Conservation (phyloP, 2,329 filamentous ascomycete species). For the Chrysoporthe austroafricana region DNA sequence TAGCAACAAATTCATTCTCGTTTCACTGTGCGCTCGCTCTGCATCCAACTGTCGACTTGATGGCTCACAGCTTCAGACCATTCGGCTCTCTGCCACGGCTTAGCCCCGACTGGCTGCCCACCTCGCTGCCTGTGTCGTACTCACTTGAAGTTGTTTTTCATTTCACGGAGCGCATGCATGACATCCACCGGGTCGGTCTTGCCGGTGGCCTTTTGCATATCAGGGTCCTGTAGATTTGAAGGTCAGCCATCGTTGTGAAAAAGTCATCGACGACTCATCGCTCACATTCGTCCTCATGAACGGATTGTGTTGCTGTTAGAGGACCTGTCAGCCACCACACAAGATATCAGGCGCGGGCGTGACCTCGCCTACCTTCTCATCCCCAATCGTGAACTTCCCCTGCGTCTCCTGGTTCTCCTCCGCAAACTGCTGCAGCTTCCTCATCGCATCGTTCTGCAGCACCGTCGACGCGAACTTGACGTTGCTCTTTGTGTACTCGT, state of each 20-base stretch:
- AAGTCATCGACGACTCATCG: constrained; percentile 20
- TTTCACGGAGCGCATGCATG: constrained; percentile 82
- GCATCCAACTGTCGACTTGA: constrained; percentile 26
- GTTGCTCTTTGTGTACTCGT: constrained; percentile 98
- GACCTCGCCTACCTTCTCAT: constrained; percentile 79
- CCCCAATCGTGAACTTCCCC: constrained; percentile 93
- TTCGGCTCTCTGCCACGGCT: constrained; percentile 26
- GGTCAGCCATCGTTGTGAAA: constrained; percentile 24
- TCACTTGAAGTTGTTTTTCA: constrained; percentile 82
- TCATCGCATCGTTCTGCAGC: constrained; percentile 72
- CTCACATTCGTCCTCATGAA: constrained; percentile 88
- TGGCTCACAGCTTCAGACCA: constrained; percentile 13
- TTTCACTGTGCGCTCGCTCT: constrained; percentile 5
- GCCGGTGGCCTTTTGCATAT: constrained; percentile 81
- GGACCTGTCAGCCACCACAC: constrained; percentile 12
- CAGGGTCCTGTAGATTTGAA: constrained; percentile 64
- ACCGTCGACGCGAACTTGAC: constrained; percentile 85
- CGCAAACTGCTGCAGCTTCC: constrained; percentile 77
- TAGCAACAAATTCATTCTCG: not conserved
- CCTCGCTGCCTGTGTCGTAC: constrained; percentile 33
- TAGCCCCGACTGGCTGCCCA: constrained; percentile 16
- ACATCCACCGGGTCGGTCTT: constrained; percentile 80
- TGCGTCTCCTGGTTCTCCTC: constrained; percentile 85
- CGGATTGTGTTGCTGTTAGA: constrained; percentile 79
- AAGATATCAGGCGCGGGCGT: not conserved